Evolutionary conservation across 176 grass and related monocot species (phyloP), one percentile per base, ranked within the genome.

Genomic region (Phragmites australis): DNA sequence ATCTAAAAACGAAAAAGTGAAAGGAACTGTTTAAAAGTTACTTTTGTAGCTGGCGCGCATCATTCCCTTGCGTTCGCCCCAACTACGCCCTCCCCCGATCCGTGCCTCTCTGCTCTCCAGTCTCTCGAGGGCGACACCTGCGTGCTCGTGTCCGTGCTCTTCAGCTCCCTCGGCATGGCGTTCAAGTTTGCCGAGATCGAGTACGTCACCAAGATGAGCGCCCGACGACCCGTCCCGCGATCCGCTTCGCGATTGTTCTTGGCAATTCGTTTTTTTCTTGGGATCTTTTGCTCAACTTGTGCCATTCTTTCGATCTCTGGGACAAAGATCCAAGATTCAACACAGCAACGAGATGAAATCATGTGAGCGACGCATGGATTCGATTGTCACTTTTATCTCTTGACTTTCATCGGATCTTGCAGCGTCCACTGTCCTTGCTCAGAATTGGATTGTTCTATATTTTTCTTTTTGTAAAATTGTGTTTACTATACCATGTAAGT

Each of bases 121-220:
- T n/a, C n/a, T n/a, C 34, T 37, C 34, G 34, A 37, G 5, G 34
- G 3, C 34, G 34, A 2, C 34, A 2, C 34, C 34, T 37, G 3
- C 34, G 34, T 37, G 34, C 34, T 37, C 34, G 34, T 37, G 34
- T 37, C 34, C 34, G 34, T 37, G 34, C 34, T 37, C 34, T 37
- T 37, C 5, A 37, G 34, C 34, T 37, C 34, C 34, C 34, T 5
- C 34, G 34, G 34, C 3, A 37, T 37, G 34, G 34, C 34, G 34
- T 37, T 37, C 34, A 37, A 37, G 34, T 37, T 37, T 37, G 34
- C 92, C 50, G 96, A 99, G 92, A 85, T 93, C 63, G 92, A 99
- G 84, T 99, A 99, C 66, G 88, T 91, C 82, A 56, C 96, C 81
- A 99, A 99, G 90, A 90, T 99, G 68, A 30, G 68, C 14, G 8